Evolutionary conservation across 495 filamentous ascomycete species (phyloP).

Genomic region (Trichoderma parareesei): DNA sequence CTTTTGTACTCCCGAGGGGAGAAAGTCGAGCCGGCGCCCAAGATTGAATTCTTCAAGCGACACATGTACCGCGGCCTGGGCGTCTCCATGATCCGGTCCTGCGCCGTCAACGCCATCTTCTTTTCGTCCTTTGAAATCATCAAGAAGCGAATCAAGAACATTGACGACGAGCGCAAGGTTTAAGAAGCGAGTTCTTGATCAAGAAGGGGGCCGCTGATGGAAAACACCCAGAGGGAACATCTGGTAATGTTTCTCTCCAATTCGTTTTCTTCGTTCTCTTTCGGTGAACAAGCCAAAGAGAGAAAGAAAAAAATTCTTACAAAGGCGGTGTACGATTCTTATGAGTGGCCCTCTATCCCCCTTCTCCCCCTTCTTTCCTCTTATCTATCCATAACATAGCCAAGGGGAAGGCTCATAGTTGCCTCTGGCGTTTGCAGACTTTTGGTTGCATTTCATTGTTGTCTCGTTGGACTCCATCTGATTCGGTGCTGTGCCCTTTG

Average conservation of each 20-base stretch:
- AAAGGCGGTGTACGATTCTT: not conserved
- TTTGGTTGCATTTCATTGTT: not conserved
- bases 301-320: not conserved
- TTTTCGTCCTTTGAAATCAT: slow-evolving; percentile 70
- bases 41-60: slow-evolving; percentile 63
- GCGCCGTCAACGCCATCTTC: slow-evolving; percentile 67
- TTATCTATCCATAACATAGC: not conserved
- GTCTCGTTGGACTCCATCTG: not conserved
- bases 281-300: not conserved
- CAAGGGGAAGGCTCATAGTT: not conserved
- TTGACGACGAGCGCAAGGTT: slow-evolving; percentile 30
- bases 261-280: too few species aligned
- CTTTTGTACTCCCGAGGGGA: slow-evolving; percentile 56
- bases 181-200: not conserved
- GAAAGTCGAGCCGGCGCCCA: slow-evolving; percentile 49
- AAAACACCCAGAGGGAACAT: too few species aligned
- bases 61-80: slow-evolving; percentile 70
- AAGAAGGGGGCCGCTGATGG: not conserved
- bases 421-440: not conserved
- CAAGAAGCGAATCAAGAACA: slow-evolving; percentile 59
- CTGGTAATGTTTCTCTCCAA: too few species aligned
- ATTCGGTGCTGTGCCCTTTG: slow-evolving; percentile 37
- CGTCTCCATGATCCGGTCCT: slow-evolving; percentile 72
- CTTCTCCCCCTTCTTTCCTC: not conserved
- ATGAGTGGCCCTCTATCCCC: not conserved